A percentile compares a stretch with the other conserved stretches of the same genome.
Conservation (phyloP, 306 rosid genomes). For the Gastrolobium bilobum region DNA sequence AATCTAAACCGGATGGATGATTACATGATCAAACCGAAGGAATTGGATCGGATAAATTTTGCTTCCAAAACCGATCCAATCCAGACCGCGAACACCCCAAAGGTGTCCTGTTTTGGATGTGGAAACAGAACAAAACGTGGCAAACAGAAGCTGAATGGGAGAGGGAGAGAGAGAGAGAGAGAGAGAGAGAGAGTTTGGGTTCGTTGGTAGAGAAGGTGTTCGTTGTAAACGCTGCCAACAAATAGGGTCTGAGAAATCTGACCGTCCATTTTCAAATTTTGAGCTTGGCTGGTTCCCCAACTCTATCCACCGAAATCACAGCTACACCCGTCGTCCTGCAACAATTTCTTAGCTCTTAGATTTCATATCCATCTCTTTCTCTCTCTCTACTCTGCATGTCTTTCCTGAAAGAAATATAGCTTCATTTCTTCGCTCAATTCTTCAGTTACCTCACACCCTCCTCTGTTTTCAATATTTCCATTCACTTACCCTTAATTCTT, state of each 20-base stretch:
- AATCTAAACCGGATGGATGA: too few species aligned
- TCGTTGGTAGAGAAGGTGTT: slow-evolving; percentile 24
- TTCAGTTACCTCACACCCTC: slow-evolving; percentile 29
- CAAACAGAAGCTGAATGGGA: slow-evolving; percentile 36
- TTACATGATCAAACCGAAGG: too few species aligned
- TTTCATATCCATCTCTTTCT: slow-evolving; percentile 42
- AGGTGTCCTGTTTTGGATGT: not conserved
- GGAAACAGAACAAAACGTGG: slow-evolving; percentile 23
- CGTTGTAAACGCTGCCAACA: slow-evolving; percentile 43
- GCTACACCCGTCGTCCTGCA: slow-evolving; percentile 68
- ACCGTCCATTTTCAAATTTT: slow-evolving; percentile 48
- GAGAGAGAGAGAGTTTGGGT: not conserved
- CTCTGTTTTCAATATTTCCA: slow-evolving; percentile 25
- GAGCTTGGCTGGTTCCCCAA: slow-evolving; percentile 59
- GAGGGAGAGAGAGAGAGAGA: not conserved
- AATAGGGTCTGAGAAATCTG: slow-evolving; percentile 36
- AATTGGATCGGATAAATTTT: too few species aligned
- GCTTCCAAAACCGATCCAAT: too few species aligned
- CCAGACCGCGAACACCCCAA: too few species aligned
- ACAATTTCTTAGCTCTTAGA: slow-evolving; percentile 46
- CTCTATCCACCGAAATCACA: slow-evolving; percentile 64
- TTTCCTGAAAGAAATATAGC: slow-evolving; percentile 10
- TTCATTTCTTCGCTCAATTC: slow-evolving; percentile 11
- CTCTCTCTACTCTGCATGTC: slow-evolving; percentile 15
- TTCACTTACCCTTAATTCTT: not conserved